Evolutionary conservation across 257 asterid species (phyloP).

Genomic region (Hygrophila difformis): DNA sequence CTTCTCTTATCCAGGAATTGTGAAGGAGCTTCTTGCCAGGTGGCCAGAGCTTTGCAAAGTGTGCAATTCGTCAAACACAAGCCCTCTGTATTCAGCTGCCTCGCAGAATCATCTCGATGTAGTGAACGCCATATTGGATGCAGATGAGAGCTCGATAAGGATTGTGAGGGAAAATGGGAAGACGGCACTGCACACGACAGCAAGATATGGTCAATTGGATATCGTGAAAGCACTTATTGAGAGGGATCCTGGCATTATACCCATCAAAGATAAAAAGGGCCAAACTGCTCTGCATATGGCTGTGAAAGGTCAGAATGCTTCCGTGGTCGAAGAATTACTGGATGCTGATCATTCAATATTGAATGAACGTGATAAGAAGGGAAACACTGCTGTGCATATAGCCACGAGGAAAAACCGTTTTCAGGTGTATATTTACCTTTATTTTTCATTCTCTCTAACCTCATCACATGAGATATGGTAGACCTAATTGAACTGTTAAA

Average conservation of each 20-base stretch:
- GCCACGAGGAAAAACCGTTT: slow-evolving; percentile 85
- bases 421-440: no score
- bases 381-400: slow-evolving; percentile 82
- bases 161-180: slow-evolving; percentile 91
- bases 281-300: slow-evolving; percentile 99
- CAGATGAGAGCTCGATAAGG: slow-evolving; percentile 47
- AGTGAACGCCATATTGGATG: slow-evolving; percentile 79
- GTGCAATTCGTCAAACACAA: slow-evolving; percentile 83
- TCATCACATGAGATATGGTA: no score
- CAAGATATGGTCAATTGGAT: slow-evolving; percentile 61
- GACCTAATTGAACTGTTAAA: no score
- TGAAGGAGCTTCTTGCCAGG: slow-evolving; percentile 42
- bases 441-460: no score
- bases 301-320: slow-evolving; percentile 77
- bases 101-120: slow-evolving; percentile 64
- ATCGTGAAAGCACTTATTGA: slow-evolving; percentile 65
- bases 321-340: slow-evolving; percentile 68
- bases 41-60: slow-evolving; percentile 96
- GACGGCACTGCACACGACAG: slow-evolving; percentile 87
- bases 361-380: slow-evolving; percentile 88
- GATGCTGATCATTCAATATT: slow-evolving; percentile 67
- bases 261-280: slow-evolving; percentile 86
- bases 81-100: slow-evolving; percentile 93
- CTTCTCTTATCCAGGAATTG: slow-evolving; percentile 44
- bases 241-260: slow-evolving; percentile 64